Conservation (phyloP, 2,329 filamentous ascomycete species). For the Fusarium decemcellulare region DNA sequence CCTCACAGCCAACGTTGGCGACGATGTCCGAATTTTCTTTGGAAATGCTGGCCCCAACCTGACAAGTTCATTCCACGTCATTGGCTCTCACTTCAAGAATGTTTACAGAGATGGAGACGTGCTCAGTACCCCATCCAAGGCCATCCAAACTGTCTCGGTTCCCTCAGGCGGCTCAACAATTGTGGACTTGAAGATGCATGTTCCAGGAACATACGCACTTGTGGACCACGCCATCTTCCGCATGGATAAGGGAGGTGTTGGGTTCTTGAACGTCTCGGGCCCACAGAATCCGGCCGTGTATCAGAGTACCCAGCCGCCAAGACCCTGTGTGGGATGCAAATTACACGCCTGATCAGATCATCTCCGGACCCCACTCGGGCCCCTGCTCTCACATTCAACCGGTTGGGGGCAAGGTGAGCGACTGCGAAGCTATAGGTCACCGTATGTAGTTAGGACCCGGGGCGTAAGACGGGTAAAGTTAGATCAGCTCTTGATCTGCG, state of each 20-base stretch:
- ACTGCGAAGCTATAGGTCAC: too few species aligned
- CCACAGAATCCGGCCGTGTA: not conserved
- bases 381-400: not conserved
- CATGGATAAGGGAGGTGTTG: constrained; percentile 27
- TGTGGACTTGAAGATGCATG: constrained; percentile 29
- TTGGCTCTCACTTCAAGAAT: constrained; percentile 25
- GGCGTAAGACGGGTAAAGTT: not conserved
- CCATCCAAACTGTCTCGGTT: constrained; percentile 25
- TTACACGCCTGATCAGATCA: not conserved
- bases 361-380: not conserved
- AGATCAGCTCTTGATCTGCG: not conserved
- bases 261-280: constrained; percentile 5
- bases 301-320: constrained; percentile 5
- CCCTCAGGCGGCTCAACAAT: constrained; percentile 24
- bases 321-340: constrained; percentile 2
- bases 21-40: constrained; percentile 23
- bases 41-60: constrained; percentile 30
- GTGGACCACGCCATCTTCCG: constrained; percentile 30
- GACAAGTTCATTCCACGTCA: constrained; percentile 29
- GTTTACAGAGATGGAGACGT: constrained; percentile 28
- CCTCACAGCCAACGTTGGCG: constrained; percentile 25
- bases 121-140: constrained; percentile 5
- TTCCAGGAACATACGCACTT: constrained; percentile 27
- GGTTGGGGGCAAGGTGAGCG: not conserved
- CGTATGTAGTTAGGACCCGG: not conserved